Percentiles rank a stretch among this genome's conserved stretches.
Conservation (phyloP, 177 flowering plant species). For the Vitis hybrid region DNA sequence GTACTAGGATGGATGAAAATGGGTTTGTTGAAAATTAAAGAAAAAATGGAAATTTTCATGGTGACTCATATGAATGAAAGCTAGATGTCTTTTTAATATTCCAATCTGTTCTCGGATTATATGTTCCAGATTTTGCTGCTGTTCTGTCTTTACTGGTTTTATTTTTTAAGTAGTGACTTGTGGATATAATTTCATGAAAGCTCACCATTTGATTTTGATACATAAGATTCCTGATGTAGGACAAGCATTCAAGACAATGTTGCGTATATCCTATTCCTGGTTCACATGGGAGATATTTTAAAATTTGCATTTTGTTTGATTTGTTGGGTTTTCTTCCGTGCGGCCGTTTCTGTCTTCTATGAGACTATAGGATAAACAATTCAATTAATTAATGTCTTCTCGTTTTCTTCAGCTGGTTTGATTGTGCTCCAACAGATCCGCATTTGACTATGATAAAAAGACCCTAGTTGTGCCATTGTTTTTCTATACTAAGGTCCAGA, state of each 20-base stretch:
- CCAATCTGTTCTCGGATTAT: slow-evolving; percentile 1
- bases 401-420: slow-evolving; percentile 34
- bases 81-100: slow-evolving; percentile 15
- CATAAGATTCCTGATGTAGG: slow-evolving; percentile 23
- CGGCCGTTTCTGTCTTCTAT: slow-evolving; percentile 13
- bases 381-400: slow-evolving; percentile 19
- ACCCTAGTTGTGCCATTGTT: background rate
- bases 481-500: slow-evolving; percentile 16
- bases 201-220: slow-evolving; percentile 21
- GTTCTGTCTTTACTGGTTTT: slow-evolving; percentile 10
- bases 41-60: background rate
- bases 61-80: background rate
- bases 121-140: slow-evolving; percentile 2
- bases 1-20: background rate
- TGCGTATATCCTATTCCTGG: slow-evolving; percentile 28
- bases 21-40: background rate
- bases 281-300: slow-evolving; percentile 36
- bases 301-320: slow-evolving; percentile 11
- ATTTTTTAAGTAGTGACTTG: slow-evolving; percentile 1
- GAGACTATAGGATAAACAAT: slow-evolving; percentile 15
- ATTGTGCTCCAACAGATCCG: slow-evolving; percentile 13
- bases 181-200: slow-evolving; percentile 6
- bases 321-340: slow-evolving; percentile 11
- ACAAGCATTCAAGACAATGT: slow-evolving; percentile 28
- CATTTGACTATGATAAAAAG: slow-evolving; percentile 29